Base-by-base conservation (phyloP, 805 yeast species). In the Starmerella kuoi region DNA sequence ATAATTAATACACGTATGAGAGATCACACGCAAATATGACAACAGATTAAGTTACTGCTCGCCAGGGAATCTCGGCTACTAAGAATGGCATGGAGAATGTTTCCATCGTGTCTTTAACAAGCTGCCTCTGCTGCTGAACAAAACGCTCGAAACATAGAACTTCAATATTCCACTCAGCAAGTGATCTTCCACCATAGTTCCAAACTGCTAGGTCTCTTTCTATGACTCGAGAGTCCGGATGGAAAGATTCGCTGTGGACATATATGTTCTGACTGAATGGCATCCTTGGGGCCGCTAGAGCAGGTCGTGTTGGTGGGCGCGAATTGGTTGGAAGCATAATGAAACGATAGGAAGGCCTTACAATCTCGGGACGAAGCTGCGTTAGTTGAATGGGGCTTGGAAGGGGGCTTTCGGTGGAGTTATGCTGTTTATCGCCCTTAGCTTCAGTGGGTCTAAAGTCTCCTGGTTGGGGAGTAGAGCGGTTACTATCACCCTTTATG, bases 151-250 rank as follows among this genome's bases (percentile, higher is more conserved):
- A 65, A 40, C 59, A 57, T 6, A 45, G 34, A 31, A 63, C 65
- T 8, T 54, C 51, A 3, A 48, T 42, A 36, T 55, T 56, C 69
- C 69, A 65, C 41, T 65, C 69, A 25, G 61, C 53, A 20, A 65
- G 46, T 17, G 69, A 55, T 22, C 64, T 52, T 9, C 65, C 65
- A 15, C 62, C 57, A 42, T 65, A 65, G 46, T 59, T 62, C 64
- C 63, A 63, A 37, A 55, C 45, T 31, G 53, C 42, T 15, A 55
- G 45, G 34, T 52, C 54, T 22, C 42, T 38, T 17, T 38, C 37
- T 19, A n/a, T 12, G 7, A 36, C 19, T 11, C 38, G 39, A 17
- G 18, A 2, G 12, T 23, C 22, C 27, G 33, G 14, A 12, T 25
- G 31, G 11, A 17, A 28, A 9, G 11, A 2, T 14, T 7, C 9